A percentile compares a stretch with the other conserved stretches of the same genome.
Conservation (phyloP, 2,329 filamentous ascomycete species). For the Parastagonospora avenae region DNA sequence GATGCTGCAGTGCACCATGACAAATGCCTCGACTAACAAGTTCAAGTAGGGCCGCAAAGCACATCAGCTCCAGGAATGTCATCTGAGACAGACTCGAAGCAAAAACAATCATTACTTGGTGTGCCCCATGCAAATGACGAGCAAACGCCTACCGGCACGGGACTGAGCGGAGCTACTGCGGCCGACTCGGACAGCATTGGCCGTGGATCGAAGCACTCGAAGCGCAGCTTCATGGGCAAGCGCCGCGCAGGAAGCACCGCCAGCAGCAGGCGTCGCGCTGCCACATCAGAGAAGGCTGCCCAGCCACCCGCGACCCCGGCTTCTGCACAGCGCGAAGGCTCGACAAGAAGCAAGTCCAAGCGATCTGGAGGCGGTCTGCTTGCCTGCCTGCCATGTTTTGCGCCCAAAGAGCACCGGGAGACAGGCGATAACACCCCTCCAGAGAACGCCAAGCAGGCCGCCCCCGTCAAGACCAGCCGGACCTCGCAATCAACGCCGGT, state of each 20-base stretch:
- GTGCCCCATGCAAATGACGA: conserved; percentile 38
- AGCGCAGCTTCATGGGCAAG: conserved; percentile 53
- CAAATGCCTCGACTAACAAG: conserved; percentile 12
- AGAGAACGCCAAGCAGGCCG: conserved; percentile 50
- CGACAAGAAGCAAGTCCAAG: conserved; percentile 47
- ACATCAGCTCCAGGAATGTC: too few species aligned
- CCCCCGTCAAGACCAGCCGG: conserved; percentile 38
- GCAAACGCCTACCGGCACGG: conserved; percentile 45
- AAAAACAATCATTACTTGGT: conserved; percentile 45
- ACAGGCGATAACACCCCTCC: conserved; percentile 50
- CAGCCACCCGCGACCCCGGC: conserved; percentile 38
- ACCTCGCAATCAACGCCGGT: conserved; percentile 57
- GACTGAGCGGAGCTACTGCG: conserved; percentile 52
- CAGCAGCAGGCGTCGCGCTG: conserved; percentile 51
- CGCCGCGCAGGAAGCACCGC: conserved; percentile 53
- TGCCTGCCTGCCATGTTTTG: conserved; percentile 69
- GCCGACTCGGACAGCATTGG: conserved; percentile 53
- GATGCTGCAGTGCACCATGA: background rate
- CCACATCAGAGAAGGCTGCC: conserved; percentile 48
- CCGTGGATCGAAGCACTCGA: conserved; percentile 48
- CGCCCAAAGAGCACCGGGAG: conserved; percentile 63
- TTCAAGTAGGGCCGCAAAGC: conserved; percentile 17
- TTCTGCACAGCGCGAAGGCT: conserved; percentile 37
- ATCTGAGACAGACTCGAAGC: conserved; percentile 34
- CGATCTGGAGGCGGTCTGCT: conserved; percentile 50